Conservation (phyloP, 2,329 filamentous ascomycete species). For the Aspergillus eucalypticola region DNA sequence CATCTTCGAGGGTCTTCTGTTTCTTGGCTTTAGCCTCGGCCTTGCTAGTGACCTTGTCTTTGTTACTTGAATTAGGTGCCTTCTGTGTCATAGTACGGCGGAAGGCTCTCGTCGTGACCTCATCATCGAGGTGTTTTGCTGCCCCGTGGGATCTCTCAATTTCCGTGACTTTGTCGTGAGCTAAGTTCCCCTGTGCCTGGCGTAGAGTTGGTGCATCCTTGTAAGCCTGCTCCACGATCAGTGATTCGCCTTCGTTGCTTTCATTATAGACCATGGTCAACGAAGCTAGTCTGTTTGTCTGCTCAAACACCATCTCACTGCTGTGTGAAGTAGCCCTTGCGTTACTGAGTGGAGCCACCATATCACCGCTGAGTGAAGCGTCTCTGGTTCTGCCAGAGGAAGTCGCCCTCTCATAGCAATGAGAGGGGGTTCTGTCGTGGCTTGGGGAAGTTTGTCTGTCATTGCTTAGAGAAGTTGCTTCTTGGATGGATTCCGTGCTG, state of each 20-base stretch:
- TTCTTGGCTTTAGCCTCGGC: slow-evolving; percentile 22
- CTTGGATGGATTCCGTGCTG: background rate
- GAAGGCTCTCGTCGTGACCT: slow-evolving; percentile 26
- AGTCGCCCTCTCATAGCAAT: background rate
- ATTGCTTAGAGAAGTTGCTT: background rate
- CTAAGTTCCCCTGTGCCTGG: slow-evolving; percentile 3
- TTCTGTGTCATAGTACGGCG: slow-evolving; percentile 36
- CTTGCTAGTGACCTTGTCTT: slow-evolving; percentile 22
- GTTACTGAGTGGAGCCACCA: background rate
- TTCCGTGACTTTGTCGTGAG: slow-evolving; percentile 14
- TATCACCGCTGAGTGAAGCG: background rate
- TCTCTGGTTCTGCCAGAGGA: background rate
- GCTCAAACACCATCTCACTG: background rate
- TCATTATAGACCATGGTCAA: slow-evolving; percentile 4
- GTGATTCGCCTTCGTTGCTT: background rate
- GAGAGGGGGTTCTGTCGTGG: background rate
- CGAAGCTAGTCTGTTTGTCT: slow-evolving; percentile 4
- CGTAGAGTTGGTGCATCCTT: background rate
- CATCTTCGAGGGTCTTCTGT: slow-evolving; percentile 32
- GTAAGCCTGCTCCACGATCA: background rate
- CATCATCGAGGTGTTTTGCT: slow-evolving; percentile 15
- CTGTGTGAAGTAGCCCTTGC: background rate
- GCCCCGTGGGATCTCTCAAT: slow-evolving; percentile 15
- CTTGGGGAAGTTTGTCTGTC: background rate
- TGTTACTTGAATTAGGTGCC: slow-evolving; percentile 18